A percentile compares a stretch with the other conserved stretches of the same genome.
phyloP scores from a whole-genome alignment of 2,329 filamentous ascomycete species.

The Achaetomium macrosporum region DNA sequence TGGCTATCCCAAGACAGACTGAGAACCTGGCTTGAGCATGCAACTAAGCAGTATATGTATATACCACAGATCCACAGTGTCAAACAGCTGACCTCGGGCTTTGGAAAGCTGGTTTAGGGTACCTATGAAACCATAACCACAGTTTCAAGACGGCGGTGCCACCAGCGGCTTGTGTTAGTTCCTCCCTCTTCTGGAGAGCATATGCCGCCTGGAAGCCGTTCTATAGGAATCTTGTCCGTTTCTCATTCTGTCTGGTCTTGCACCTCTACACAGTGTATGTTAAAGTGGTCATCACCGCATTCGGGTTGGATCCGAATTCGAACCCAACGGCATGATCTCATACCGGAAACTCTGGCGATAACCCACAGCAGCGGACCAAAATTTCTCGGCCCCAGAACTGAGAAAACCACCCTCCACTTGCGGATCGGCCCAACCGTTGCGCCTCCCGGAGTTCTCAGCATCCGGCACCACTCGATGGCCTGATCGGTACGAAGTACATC shows the following conservation, averaged over 20 bases:
- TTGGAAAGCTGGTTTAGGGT: too few species aligned
- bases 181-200: too few species aligned
- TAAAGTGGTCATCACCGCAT: neutral
- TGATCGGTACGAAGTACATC: slow-evolving; percentile 20
- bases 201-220: too few species aligned
- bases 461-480: slow-evolving; percentile 24
- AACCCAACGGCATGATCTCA: slow-evolving; percentile 15
- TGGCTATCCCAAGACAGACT: too few species aligned
- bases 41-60: too few species aligned
- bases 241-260: neutral
- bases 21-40: too few species aligned
- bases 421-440: slow-evolving; percentile 8
- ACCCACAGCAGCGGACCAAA: slow-evolving; percentile 12
- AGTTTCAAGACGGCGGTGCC: too few species aligned
- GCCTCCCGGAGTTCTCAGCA: slow-evolving; percentile 17
- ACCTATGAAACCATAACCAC: too few species aligned
- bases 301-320: neutral
- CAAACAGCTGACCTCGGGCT: too few species aligned
- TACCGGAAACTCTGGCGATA: slow-evolving; percentile 13
- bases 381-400: slow-evolving; percentile 12
- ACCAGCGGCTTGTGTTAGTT: too few species aligned
- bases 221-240: neutral
- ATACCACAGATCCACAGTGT: too few species aligned
- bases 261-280: too few species aligned
- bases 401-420: slow-evolving; percentile 5